Base-by-base conservation (phyloP, 495 filamentous ascomycete genomes). In the Penicillium ochrochloron region DNA sequence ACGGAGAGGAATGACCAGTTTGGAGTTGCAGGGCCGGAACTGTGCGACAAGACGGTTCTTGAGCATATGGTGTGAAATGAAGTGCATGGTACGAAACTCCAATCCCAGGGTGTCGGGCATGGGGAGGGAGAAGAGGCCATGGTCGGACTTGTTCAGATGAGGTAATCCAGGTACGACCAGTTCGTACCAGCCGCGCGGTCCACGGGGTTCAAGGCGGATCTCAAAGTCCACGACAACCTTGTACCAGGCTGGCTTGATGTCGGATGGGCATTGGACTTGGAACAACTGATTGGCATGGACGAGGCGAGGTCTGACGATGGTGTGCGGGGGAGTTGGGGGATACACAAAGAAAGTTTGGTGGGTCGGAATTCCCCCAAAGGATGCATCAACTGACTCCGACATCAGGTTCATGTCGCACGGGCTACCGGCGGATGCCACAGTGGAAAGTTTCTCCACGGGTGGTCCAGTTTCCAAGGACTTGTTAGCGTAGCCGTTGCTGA, bases 41-140 rank as follows among this genome's bases (percentile, higher is more conserved):
- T 78, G 74, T 10, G 70, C 76, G 56, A 75, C 68, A 53, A 80
- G 66, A 44, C 73, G 79, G 55, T 68, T 60, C n/a, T 78, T 71
- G n/a, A 73, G 48, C 7, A 76, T 46, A 2, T 64, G 70, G 48
- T 71, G 61, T 29, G 71, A 60, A 11, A 67, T 69, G 14, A 78
- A 65, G 52, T 71, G 62, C 2, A 63, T 71, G n/a, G 73, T 78
- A n/a, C 73, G 69, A 27, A 76, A 71, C 25, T 79, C 78, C 19
- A 81, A 59, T 3, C 75, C 74, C 31, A 68, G 67, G 10, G 56
- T 57, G 2, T 60, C 61, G 1, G 77, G 76, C 8, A 71, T 67
- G 14, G 66, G 69, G 54, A 79, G 76, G 60, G 75, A 68, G 7
- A 81, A 55, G 58, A 69, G 69, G 2, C 77, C 77, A 48, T 60